Conservation (phyloP, 176 grass and related monocot genomes). For the bread wheat (Triticum aestivum) region IWGSC_CS_RefSeq_v2.1 NC_057797.1:161202550-161203049, state of each 20-base stretch:
- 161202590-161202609: constrained; percentile 2
- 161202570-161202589: neutral
- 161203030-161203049: neutral
- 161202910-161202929: constrained; percentile 82
- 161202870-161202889: constrained; percentile 67
- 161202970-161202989: constrained; percentile 85
- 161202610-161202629: constrained; percentile 33
- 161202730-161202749: neutral
- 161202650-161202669: constrained; percentile 18
- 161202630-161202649: neutral
- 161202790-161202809: constrained; percentile 33
- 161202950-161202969: constrained; percentile 67
- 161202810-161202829: constrained; percentile 9
- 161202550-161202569: neutral
- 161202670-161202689: constrained; percentile 4
- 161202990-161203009: constrained; percentile 77
- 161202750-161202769: constrained; percentile 29
- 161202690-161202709: constrained; percentile 11
- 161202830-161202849: constrained; percentile 4
- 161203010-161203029: constrained; percentile 68
- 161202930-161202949: constrained; percentile 79
- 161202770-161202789: neutral
- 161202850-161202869: neutral
- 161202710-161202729: neutral
- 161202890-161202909: constrained; percentile 69